Base-by-base conservation (phyloP, 2,329 filamentous ascomycete species). In the Sporothrix curviconia region DNA sequence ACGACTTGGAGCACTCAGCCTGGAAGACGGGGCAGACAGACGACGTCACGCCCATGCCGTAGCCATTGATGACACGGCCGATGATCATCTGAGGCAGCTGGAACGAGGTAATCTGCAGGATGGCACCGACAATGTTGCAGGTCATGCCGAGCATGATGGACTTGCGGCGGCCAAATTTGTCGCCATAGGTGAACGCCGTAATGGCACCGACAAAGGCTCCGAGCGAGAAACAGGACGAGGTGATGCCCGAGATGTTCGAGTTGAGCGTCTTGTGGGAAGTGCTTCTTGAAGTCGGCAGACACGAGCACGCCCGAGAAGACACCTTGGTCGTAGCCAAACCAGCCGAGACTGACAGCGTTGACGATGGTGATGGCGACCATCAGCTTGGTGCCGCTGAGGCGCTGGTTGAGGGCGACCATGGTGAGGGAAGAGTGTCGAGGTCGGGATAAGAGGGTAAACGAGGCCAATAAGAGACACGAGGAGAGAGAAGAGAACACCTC, bases 301-400 rank as follows among this genome's bases (percentile, higher is more conserved):
- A 75, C 71, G 1, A 75, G 65, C 3, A 74, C 73, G 6, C 73
- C 73, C 0, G 72, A 72, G 54, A 75, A 75, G 7, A 75, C 72
- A 2, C 72, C 73, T 67, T 75, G 64, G 32, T 64, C 66, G 49
- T 70, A 70, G 7, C 68, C 68, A 56, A 69, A 70, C 67, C 68
- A 70, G n/a, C 67, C 63, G 62, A 68, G 66, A 22, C 22, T 30
- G 40, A 55, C 22, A 2, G 53, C 30, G 24, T 55, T 55, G 40
- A 55, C 53, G 4, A 55, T 30, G 3, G 53, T 55, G 32, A 55
- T 55, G 42, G 22, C 53, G 12, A 55, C 42, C 40, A 55, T 46
- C 53, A 55, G 32, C 32, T 34, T 36, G 14, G 43, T 32, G n/a
- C 53, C 53, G 30, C 32, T 55, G 32, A 55, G 53, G 40, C 43